These are phyloP conservation scores for Rubus parviflorus DNA, from an alignment of 306 rosid species.

Conservation along the genomic window DNA sequence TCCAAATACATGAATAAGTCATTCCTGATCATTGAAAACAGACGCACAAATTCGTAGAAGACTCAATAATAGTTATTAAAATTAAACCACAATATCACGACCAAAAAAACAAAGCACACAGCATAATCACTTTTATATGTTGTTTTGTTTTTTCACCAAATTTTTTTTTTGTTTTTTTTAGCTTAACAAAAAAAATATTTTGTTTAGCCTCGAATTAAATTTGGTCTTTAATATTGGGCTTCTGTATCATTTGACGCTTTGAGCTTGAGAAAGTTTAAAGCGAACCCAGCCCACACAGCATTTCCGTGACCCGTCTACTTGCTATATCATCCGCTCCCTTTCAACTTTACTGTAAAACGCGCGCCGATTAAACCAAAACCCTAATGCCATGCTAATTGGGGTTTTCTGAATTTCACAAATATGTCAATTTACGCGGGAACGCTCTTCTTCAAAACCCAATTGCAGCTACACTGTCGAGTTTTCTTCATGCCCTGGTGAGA, in stretches of 20 bases:
- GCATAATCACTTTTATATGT: too few relatives aligned
- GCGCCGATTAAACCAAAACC: background rate
- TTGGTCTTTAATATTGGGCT: background rate
- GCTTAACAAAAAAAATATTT: too few relatives aligned
- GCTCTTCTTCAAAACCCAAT: slow-evolving; percentile 42
- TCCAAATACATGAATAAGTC: background rate
- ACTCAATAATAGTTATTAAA: too few relatives aligned
- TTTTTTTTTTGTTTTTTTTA: too few relatives aligned
- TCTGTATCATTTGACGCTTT: background rate
- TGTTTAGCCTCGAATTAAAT: too few relatives aligned
- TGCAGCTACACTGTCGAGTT: slow-evolving; percentile 37
- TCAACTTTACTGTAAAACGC: background rate
- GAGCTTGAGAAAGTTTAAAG: background rate
- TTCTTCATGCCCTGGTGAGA: slow-evolving; percentile 49
- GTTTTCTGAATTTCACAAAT: slow-evolving; percentile 21
- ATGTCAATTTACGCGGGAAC: slow-evolving; percentile 59
- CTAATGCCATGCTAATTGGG: background rate
- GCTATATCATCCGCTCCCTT: background rate
- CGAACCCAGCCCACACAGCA: background rate
- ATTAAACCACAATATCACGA: too few relatives aligned
- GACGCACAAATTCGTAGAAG: too few relatives aligned
- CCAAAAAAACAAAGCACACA: too few relatives aligned
- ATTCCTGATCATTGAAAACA: background rate
- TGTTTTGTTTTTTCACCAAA: too few relatives aligned
- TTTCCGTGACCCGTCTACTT: background rate